Evolutionary conservation across 805 yeast genomes (phyloP).

Genomic region (Suhomyces vadensis): DNA sequence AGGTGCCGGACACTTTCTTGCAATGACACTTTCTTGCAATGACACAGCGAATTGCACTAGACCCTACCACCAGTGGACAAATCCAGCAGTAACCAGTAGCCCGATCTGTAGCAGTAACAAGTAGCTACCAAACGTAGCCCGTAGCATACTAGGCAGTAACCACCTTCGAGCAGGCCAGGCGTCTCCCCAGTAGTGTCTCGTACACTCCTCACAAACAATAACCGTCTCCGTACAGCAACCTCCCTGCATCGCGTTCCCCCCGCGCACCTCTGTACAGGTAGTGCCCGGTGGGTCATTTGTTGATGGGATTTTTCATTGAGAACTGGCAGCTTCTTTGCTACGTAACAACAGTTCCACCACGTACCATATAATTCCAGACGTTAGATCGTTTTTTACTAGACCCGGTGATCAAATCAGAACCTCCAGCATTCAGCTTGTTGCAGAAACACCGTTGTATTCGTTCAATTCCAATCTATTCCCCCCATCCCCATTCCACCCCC

Average conservation of each 20-base stretch:
- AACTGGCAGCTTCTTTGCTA: conserved; percentile 2
- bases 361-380: not conserved
- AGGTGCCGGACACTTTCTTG: too few relatives aligned
- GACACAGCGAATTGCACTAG: too few relatives aligned
- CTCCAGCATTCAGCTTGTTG: not conserved
- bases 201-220: too few relatives aligned
- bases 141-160: too few relatives aligned
- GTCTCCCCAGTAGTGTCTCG: too few relatives aligned
- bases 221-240: not conserved
- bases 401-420: not conserved
- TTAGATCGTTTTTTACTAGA: not conserved
- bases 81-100: too few relatives aligned
- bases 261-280: not conserved
- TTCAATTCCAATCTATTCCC: not conserved
- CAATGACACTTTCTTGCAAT: too few relatives aligned
- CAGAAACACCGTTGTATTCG: not conserved
- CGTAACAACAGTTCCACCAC: not conserved
- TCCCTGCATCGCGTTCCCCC: conserved; percentile 3
- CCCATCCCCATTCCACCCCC: not conserved
- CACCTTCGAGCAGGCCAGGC: too few relatives aligned
- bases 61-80: too few relatives aligned
- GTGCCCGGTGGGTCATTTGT: conserved; percentile 6
- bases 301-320: not conserved
- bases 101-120: too few relatives aligned
- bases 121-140: too few relatives aligned